Base-by-base conservation (phyloP, 257 asterid genomes). In the Paulownia fortunei region DNA sequence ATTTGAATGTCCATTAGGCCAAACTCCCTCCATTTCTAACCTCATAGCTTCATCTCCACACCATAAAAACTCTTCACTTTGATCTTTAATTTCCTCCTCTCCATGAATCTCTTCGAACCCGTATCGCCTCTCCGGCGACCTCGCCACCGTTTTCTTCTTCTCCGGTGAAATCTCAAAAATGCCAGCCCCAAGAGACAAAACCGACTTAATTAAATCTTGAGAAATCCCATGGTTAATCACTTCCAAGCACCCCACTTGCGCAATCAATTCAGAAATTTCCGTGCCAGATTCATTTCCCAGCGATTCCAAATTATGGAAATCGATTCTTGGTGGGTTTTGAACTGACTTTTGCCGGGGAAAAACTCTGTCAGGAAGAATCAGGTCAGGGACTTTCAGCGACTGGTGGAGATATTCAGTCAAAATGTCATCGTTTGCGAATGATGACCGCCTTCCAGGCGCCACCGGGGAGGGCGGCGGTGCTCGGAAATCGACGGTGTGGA, bases 381-480 rank as follows among this genome's bases (percentile, higher is more conserved):
- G 90, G 79, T 89, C 90, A 1, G 98, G 98, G 51, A 94, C 97
- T 76, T 79, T 85, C 42, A 89, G 87, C 0, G 97, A 88, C 30
- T 81, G 87, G 66, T 90, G 84, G 62, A 94, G 88, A 72, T 89
- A 94, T 5, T 94, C 97, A 0, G 90, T 78, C 62, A 94, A 72
- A 56, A 89, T 83, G 55, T 90, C 94, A 62, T 92, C 94, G 72
- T 94, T 92, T 2, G 88, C 67, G 71, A 92, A 81, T 0, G 90
- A 72, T 3, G 97, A 88, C 16, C 88, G 80, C 42, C 92, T 79
- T 6, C 97, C 96, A 1, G 93, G 86, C 32, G 91, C 97, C 69
- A 90, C 91, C 7, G 98, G 98, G 49, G 98, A 94, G 0, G 97
- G 98, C 23, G 98, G 97, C 2, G 98, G 97, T 0, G 98, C 98